phyloP scores from a whole-genome alignment of 192 early-diverging fungal genomes.

The Pilaira anomala region DNA sequence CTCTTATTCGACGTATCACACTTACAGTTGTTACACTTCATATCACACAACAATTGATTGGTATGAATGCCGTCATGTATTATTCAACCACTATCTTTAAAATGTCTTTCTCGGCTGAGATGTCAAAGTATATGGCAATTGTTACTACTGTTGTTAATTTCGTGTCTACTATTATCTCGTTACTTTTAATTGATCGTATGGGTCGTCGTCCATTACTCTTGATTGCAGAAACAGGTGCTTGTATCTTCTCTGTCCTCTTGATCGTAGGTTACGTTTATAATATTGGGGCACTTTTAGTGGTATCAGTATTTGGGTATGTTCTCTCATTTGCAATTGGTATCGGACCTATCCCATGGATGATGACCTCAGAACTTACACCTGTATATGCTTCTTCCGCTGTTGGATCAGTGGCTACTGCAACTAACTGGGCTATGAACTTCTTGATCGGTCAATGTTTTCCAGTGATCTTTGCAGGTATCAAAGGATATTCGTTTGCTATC shows the following conservation, averaged over 20 bases:
- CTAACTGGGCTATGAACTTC: conserved; percentile 67
- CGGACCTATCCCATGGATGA: conserved; percentile 80
- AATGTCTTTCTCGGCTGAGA: conserved; percentile 49
- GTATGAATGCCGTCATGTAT: conserved; percentile 84
- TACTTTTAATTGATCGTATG: conserved; percentile 52
- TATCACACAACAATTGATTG: conserved; percentile 76
- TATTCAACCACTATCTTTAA: conserved; percentile 83
- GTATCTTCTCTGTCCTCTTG: conserved; percentile 45
- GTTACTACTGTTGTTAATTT: conserved; percentile 54
- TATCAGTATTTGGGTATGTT: conserved; percentile 72
- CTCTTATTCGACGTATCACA: conserved; percentile 58
- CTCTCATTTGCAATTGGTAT: conserved; percentile 77
- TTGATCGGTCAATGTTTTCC: conserved; percentile 45
- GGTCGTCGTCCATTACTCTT: conserved; percentile 61
- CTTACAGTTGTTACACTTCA: conserved; percentile 63
- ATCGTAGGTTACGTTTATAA: conserved; percentile 59
- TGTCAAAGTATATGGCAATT: conserved; percentile 54
- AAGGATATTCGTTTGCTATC: conserved; percentile 35
- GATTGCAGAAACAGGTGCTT: conserved; percentile 55
- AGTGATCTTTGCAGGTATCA: conserved; percentile 28
- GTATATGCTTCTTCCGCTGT: conserved; percentile 70
- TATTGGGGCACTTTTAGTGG: conserved; percentile 54
- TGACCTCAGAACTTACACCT: conserved; percentile 74
- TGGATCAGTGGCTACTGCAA: conserved; percentile 64
- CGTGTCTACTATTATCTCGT: conserved; percentile 48